Evolutionary conservation across 2,329 filamentous ascomycete species (phyloP).

Genomic region (Aspergillus neotritici): DNA sequence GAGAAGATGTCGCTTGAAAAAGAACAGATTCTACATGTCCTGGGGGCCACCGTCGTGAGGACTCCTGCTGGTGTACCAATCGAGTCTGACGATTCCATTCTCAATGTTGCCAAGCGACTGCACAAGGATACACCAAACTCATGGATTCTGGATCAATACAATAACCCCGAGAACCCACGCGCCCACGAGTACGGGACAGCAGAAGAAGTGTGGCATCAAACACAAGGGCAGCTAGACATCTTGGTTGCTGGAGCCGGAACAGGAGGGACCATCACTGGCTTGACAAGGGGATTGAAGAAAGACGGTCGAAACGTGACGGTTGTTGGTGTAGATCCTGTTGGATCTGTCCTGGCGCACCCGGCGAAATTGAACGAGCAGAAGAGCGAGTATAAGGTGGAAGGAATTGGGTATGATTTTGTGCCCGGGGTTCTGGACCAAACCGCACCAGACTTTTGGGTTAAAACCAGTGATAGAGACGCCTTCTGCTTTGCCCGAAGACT

Average conservation of each 20-base stretch:
- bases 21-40: constrained; percentile 77
- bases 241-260: constrained; percentile 82
- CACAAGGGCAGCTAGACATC: constrained; percentile 65
- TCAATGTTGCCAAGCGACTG: constrained; percentile 75
- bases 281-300: constrained; percentile 72
- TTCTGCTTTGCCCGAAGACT: constrained; percentile 75
- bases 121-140: constrained; percentile 88
- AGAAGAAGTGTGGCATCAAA: constrained; percentile 86
- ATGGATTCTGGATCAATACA: constrained; percentile 91
- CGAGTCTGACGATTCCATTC: constrained; percentile 84
- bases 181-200: constrained; percentile 86
- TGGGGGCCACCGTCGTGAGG: constrained; percentile 86
- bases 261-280: constrained; percentile 79
- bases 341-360: constrained; percentile 76
- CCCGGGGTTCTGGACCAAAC: constrained; percentile 76
- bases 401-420: constrained; percentile 94
- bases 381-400: constrained; percentile 89
- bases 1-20: constrained; percentile 97
- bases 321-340: constrained; percentile 78
- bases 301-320: constrained; percentile 74
- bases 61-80: constrained; percentile 85
- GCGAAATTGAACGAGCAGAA: constrained; percentile 61
- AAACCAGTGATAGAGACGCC: constrained; percentile 80
- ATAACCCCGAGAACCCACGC: constrained; percentile 75
- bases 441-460: constrained; percentile 82